Percentiles rank a stretch among this genome's conserved stretches.
phyloP scores from a whole-genome alignment of 345 rosid genomes.

The Linum tenue region DNA sequence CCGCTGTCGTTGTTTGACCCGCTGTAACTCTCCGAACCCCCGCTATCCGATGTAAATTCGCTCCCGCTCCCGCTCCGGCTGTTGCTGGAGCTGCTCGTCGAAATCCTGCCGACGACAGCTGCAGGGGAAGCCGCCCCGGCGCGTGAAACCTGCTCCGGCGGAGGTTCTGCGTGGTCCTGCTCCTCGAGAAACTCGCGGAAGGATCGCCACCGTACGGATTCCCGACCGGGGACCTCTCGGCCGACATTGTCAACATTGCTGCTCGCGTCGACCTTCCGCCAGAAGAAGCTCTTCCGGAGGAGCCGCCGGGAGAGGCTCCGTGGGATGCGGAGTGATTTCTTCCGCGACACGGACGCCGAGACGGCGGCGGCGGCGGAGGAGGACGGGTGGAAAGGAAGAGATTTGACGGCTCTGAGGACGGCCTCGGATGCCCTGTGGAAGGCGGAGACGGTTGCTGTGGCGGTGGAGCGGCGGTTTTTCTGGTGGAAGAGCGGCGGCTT shows the following conservation, averaged over 20 bases:
- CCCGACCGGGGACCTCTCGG: neutral
- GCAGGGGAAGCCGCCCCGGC: neutral
- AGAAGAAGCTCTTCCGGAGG: constrained; percentile 33
- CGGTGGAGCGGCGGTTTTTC: constrained; percentile 19
- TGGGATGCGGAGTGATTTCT: constrained; percentile 18
- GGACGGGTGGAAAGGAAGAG: constrained; percentile 37
- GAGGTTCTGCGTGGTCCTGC: constrained; percentile 16
- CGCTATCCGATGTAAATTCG: constrained; percentile 34
- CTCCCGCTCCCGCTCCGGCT: constrained; percentile 36
- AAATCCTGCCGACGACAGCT: constrained; percentile 5
- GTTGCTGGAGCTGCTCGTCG: constrained; percentile 24
- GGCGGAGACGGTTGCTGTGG: constrained; percentile 38
- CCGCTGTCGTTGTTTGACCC: constrained; percentile 28
- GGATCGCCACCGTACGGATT: constrained; percentile 41
- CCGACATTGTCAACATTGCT: neutral
- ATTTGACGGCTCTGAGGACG: constrained; percentile 52
- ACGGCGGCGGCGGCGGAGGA: constrained; percentile 17
- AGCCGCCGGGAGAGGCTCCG: constrained; percentile 45
- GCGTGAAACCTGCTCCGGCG: constrained; percentile 21
- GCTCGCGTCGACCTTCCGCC: constrained; percentile 29
- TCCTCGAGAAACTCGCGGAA: constrained; percentile 40
- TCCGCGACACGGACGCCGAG: constrained; percentile 6
- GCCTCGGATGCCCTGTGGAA: constrained; percentile 54
- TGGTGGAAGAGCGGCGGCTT: constrained; percentile 15
- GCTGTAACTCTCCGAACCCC: constrained; percentile 25